Percentiles rank a stretch among this genome's conserved stretches.
phyloP scores from a whole-genome alignment of 1,284 basidiomycete genomes.

The Naganishia sp. region DNA sequence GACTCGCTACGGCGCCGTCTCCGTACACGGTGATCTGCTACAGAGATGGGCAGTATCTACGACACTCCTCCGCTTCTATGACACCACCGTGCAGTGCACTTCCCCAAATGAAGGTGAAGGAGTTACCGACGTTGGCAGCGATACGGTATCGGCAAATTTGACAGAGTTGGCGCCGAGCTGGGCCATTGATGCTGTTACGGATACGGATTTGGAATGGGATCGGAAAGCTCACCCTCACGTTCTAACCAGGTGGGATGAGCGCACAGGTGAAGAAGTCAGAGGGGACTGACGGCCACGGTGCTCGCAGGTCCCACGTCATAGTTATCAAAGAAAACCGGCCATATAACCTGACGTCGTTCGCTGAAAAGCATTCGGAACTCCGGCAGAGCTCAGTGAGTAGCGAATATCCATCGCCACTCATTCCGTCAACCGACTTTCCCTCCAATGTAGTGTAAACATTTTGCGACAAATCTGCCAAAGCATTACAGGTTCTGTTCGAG shows the following conservation, averaged over 20 bases:
- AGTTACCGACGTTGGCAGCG: neutral
- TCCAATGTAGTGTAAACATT: constrained; percentile 1
- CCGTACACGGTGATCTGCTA: neutral
- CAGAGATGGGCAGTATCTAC: constrained; percentile 14
- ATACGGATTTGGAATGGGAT: neutral
- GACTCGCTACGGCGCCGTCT: no score
- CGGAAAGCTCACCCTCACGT: neutral
- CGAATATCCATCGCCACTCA: neutral
- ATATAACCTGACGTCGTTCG: constrained; percentile 1
- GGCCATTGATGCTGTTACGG: neutral
- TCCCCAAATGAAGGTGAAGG: neutral
- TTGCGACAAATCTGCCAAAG: neutral
- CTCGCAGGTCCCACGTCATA: neutral
- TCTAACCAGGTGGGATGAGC: neutral
- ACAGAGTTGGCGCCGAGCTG: neutral
- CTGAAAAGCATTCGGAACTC: constrained; percentile 1
- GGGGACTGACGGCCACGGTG: neutral
- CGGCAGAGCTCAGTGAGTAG: neutral
- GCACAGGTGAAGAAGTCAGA: neutral
- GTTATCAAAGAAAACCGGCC: constrained; percentile 4
- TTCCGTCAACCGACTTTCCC: neutral
- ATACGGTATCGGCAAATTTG: neutral
- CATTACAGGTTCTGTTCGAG: constrained; percentile 8
- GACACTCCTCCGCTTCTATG: constrained; percentile 2
- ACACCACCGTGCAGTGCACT: neutral